Evolutionary conservation across 768 basidiomycete genomes (phyloP), one percentile per base, ranked within the genome.

Genomic region (Cystobasidium ongulense): DNA sequence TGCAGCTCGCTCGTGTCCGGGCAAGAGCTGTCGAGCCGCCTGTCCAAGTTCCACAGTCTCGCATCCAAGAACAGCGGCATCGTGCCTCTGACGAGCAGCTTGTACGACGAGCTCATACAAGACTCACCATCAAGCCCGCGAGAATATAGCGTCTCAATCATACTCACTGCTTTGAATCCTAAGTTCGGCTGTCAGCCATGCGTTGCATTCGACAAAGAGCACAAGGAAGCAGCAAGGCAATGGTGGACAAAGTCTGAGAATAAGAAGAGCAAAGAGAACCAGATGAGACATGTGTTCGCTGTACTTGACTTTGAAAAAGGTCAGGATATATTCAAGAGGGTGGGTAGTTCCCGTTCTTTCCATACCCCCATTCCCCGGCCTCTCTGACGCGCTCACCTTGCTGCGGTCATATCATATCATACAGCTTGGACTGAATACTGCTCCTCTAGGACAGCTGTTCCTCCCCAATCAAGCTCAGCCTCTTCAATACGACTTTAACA

Each of bases 141-240:
- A 75, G 87, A 88, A 76, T 99, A 94, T 89, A 89, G 90, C 0
- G 87, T 88, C n/a, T 84, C 88, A 2, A 84, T 99, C 66, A 88
- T 92, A 15, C 85, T 98, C 80, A 99, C 96, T 0, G 96, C 96
- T 0, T 81, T 96, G 75, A 88, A 88, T 77, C 82, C 86, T 11
- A 85, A 88, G 75, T 87, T 91, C 79, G 89, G 88, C 81, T 99
- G 96, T 81, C 81, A 80, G n/a, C 95, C 94, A 57, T 99, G 96
- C 89, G 89, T 84, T 94, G 27, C 41, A 13, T 74, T 80, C 63
- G 75, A 75, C 29, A 76, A 76, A n/a, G 76, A 77, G 41, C 74
- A 77, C 53, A 46, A 73, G 25, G 67, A 74, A 18, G 61, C 77
- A 74, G 83, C 82, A 23, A 82, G 82, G 79, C 83, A 83, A 61